Evolutionary conservation across 2,329 filamentous ascomycete genomes (phyloP), one percentile per base, ranked within the genome.

Genomic region (Monosporascus cannonballus): DNA sequence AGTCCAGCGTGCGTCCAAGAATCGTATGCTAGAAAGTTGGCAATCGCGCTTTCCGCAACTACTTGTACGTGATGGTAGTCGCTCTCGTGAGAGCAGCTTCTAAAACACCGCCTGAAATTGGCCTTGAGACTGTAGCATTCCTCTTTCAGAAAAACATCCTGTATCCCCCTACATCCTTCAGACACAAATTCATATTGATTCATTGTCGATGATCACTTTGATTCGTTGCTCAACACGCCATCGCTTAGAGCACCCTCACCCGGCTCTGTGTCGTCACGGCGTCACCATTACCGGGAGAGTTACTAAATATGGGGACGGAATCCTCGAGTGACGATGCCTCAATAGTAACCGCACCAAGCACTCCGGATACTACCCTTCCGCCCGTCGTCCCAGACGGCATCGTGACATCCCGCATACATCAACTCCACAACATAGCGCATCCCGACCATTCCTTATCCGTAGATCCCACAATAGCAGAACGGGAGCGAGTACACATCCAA

Each of bases 371-470:
- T 47, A 41, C 38, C 39, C 46, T 39, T 39, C 38, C n/a, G 51
- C 48, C 37, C 38, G 53, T 56, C 20, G 62, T 71, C 56, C 63
- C 67, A 37, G 56, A 53, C 38, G 68, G 69, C 41, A 69, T 67
- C 44, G 67, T 73, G 11, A 62, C 63, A 15, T 67, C 67, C 17
- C 70, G 66, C 47, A 58, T 69, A 53, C 60, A 57, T 34, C 63
- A 65, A 52, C 60, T 73, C 46, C 60, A 68, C 52, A 55, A 53
- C 30, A 55, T 67, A 54, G 56, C 60, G 49, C 59, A 60, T 51
- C 53, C 56, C 25, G 41, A 54, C 41, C 56, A 61, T 30, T 51
- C 47, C 34, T 51, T 54, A 3, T 48, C 57, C 36, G 52, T 59
- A 38, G 51, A 59, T 18, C n/a, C 54, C 45, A 49, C 56, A 47